Evolutionary conservation across 2,329 filamentous ascomycete genomes (phyloP).

Genomic region (Mycosphaerelloides madeirae): DNA sequence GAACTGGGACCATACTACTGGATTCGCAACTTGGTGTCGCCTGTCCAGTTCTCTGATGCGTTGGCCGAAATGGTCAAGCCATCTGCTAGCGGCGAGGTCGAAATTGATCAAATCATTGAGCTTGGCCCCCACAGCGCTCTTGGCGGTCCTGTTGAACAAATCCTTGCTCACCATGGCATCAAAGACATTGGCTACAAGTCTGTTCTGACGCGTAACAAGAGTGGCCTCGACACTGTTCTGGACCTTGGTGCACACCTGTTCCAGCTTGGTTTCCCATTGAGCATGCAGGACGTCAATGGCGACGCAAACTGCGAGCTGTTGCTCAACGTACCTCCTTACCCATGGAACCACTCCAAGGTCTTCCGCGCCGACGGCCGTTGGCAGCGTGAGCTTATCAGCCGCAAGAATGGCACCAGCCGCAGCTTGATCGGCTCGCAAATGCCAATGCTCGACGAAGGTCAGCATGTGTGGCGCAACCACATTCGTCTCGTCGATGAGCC

Average conservation of each 20-base stretch:
- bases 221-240: neutral
- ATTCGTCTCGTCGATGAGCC: conserved; percentile 19
- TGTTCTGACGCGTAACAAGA: neutral
- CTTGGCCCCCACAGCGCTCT: conserved; percentile 5
- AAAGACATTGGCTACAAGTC: neutral
- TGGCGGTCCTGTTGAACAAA: neutral
- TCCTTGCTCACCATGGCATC: neutral
- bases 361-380: too few species aligned
- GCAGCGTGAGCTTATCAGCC: too few species aligned
- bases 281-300: neutral
- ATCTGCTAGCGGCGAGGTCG: neutral
- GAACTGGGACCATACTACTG: neutral
- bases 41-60: neutral
- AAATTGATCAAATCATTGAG: neutral
- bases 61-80: neutral
- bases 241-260: neutral
- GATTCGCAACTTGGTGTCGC: neutral
- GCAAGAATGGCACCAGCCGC: too few species aligned
- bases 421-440: conserved; percentile 2
- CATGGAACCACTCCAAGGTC: neutral
- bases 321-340: conserved; percentile 2
- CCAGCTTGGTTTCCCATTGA: neutral
- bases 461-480: conserved; percentile 20
- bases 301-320: neutral
- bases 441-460: neutral